Conservation (phyloP, 169 alveolate genomes). For the Plasmodium gallinaceum region DNA sequence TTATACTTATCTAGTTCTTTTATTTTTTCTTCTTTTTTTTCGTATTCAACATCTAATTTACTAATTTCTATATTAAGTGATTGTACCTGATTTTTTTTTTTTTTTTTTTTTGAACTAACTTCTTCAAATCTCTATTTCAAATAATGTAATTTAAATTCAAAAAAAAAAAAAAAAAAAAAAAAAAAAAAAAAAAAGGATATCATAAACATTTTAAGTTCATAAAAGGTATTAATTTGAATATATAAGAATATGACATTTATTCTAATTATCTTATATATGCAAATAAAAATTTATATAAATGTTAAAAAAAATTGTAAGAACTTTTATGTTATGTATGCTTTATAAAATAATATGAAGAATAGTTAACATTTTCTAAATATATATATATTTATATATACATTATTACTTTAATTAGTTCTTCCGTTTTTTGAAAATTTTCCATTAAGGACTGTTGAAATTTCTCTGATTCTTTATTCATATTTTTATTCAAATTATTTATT, state of each 20-base stretch:
- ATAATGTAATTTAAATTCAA: background rate
- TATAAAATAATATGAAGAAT: background rate
- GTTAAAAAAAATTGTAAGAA: no score
- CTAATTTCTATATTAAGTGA: constrained; percentile 65
- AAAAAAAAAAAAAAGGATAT: no score
- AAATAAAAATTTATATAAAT: no score
- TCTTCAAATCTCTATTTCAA: constrained; percentile 44
- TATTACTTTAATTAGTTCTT: constrained; percentile 53
- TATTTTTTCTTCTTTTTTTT: constrained; percentile 72
- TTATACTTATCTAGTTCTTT: constrained; percentile 70
- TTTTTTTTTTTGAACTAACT: constrained; percentile 42
- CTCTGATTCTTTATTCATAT: constrained; percentile 39
- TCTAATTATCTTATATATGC: background rate
- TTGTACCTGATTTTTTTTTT: constrained; percentile 58
- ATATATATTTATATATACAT: background rate
- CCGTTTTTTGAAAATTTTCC: constrained; percentile 47
- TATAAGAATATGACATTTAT: no score
- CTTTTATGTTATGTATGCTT: no score
- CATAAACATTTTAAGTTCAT: background rate
- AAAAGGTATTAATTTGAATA: no score
- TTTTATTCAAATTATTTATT: constrained; percentile 28
- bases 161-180: no score
- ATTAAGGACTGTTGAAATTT: constrained; percentile 33
- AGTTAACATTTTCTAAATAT: background rate
- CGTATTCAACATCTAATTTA: constrained; percentile 58